Conservation (phyloP, 805 yeast genomes). For the Kodamaea nitidulidarum region DNA sequence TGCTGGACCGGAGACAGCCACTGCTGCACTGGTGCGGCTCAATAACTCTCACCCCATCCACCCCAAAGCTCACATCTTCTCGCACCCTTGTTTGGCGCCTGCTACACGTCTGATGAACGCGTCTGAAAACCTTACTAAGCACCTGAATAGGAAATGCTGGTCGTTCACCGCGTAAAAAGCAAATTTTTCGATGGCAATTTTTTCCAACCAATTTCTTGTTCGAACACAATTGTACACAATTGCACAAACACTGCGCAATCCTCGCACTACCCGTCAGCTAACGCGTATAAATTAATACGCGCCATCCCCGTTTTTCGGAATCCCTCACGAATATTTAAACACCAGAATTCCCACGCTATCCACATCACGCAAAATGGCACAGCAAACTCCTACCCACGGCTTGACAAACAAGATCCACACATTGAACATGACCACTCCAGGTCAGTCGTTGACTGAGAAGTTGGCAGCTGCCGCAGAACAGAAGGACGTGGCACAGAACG, state of each 20-base stretch:
- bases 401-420: slow-evolving; percentile 42
- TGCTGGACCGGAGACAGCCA: too few relatives aligned
- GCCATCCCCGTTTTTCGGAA: slow-evolving; percentile 2
- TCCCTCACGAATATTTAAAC: neutral
- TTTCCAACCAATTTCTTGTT: slow-evolving; percentile 2
- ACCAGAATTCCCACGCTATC: neutral
- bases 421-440: slow-evolving; percentile 33
- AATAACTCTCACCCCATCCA: too few relatives aligned
- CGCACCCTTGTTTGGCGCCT: too few relatives aligned
- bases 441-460: slow-evolving; percentile 38
- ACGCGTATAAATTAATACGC: neutral
- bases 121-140: slow-evolving; percentile 5
- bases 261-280: slow-evolving; percentile 3
- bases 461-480: slow-evolving; percentile 39
- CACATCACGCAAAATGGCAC: slow-evolving; percentile 36
- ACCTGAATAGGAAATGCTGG: neutral
- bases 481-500: slow-evolving; percentile 29
- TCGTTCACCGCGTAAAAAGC: neutral
- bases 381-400: slow-evolving; percentile 58
- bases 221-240: slow-evolving; percentile 1
- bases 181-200: slow-evolving; percentile 1
- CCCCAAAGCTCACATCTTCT: too few relatives aligned
- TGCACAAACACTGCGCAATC: slow-evolving; percentile 2
- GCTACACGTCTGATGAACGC: too few relatives aligned
- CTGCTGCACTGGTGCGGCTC: too few relatives aligned